Evolutionary conservation across 2,329 filamentous ascomycete species (phyloP), one percentile per base, ranked within the genome.

Genomic region (Stemphylium beticola): DNA sequence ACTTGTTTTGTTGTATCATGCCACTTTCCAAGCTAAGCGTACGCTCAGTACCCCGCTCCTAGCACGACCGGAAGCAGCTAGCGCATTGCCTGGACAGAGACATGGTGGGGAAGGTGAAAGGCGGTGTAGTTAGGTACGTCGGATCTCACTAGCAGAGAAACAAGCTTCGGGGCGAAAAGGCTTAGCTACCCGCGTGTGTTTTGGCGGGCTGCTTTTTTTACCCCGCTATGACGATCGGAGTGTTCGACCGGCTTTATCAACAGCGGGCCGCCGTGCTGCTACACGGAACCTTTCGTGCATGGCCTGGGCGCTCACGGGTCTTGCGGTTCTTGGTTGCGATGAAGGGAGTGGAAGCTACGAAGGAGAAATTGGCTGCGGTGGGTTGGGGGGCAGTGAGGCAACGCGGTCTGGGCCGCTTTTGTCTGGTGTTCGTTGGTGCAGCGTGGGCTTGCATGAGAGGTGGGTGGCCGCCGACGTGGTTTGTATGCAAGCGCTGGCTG

Each of bases 121-220:
- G 50, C 56, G 58, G 62, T 64, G 55, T 51, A 40, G 20, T 17
- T 2, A 11, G 14, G 6, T 6, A 3, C 32, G 7, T 17, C 10
- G 29, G 18, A n/a, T 26, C 31, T 18, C 26, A 40, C 48, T 53
- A 51, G 24, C 5, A 14, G 4, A 24, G 22, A 58, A 52, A 62
- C 55, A 67, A 67, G 64, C 64, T 62, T 65, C 53, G 22, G 18
- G 39, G 50, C 22, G 43, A 44, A 49, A 56, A 62, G 47, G 60
- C 61, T 65, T 66, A 58, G 58, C 55, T 18, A 32, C 31, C 31
- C 36, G 31, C n/a, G n/a, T n/a, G n/a, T n/a, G n/a, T n/a, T n/a
- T 22, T 50, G 22, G 22, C 22, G 14, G n/a, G n/a, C n/a, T n/a
- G n/a, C n/a, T n/a, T n/a, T n/a, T n/a, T n/a, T 18, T 55, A 42